Evolutionary conservation across 139 green algal genomes (phyloP).

Genomic region (Asterochloris erici): DNA sequence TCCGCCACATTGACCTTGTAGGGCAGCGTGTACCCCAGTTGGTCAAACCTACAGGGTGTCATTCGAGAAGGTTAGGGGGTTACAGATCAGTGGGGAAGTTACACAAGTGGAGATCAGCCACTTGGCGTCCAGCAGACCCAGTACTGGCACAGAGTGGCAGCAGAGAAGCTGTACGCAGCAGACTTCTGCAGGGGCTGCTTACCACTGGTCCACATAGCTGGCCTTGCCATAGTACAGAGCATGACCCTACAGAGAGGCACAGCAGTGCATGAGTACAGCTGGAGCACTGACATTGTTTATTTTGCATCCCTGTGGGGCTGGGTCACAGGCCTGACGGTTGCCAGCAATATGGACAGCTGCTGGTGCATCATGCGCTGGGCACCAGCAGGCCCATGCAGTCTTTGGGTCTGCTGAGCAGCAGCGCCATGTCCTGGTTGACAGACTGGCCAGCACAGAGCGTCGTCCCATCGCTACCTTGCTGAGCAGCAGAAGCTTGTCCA

Average conservation of each 20-base stretch:
- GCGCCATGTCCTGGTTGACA: too few species aligned
- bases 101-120: not conserved
- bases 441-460: too few species aligned
- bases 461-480: slow-evolving; percentile 8
- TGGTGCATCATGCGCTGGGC: too few species aligned
- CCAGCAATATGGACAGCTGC: too few species aligned
- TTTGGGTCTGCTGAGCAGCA: too few species aligned
- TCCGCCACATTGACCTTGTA: slow-evolving; percentile 75
- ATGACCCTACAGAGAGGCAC: slow-evolving; percentile 49
- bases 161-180: too few species aligned
- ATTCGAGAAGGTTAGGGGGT: slow-evolving; percentile 27
- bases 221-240: slow-evolving; percentile 79
- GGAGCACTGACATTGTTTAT: too few species aligned
- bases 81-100: not conserved
- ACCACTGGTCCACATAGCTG: slow-evolving; percentile 10
- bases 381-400: too few species aligned
- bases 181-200: too few species aligned
- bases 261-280: not conserved
- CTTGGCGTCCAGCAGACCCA: not conserved
- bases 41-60: slow-evolving; percentile 35
- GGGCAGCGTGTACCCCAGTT: slow-evolving; percentile 53
- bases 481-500: slow-evolving; percentile 71
- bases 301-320: too few species aligned
- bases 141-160: too few species aligned
- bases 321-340: too few species aligned